Conservation (phyloP, 768 basidiomycete genomes). For the Mycena pura region DNA sequence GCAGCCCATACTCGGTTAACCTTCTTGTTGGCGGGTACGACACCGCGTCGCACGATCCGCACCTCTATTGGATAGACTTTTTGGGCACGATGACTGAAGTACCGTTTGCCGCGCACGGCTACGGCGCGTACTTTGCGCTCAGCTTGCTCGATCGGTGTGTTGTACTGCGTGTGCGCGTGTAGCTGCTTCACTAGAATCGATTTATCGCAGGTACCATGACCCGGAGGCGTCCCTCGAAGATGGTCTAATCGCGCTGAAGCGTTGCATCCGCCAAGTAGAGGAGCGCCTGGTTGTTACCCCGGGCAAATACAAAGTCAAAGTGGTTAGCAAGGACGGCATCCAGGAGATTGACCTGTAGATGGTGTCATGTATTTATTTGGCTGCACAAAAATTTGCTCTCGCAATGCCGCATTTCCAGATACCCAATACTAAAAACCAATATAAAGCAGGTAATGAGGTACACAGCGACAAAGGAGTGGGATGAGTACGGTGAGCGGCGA, state of each 20-base stretch:
- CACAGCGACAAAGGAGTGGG: too few relatives aligned
- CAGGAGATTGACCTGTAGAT: conserved; percentile 75
- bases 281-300: conserved; percentile 83
- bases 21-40: conserved; percentile 94
- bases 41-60: conserved; percentile 70
- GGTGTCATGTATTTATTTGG: conserved; percentile 8
- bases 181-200: neutral
- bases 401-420: too few relatives aligned
- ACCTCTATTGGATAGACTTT: conserved; percentile 96
- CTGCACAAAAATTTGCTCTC: too few relatives aligned
- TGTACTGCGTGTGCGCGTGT: neutral
- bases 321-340: conserved; percentile 92
- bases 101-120: conserved; percentile 95
- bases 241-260: conserved; percentile 80
- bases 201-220: conserved; percentile 77
- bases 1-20: conserved; percentile 90
- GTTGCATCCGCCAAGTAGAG: conserved; percentile 89
- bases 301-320: conserved; percentile 84
- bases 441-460: too few relatives aligned
- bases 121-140: conserved; percentile 91
- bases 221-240: conserved; percentile 86
- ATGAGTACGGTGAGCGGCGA: too few relatives aligned
- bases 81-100: conserved; percentile 88
- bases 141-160: conserved; percentile 89
- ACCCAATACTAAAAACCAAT: too few relatives aligned